Evolutionary conservation across 805 yeast genomes (phyloP).

Genomic region (Vanderwaltozyma tropicalis): DNA sequence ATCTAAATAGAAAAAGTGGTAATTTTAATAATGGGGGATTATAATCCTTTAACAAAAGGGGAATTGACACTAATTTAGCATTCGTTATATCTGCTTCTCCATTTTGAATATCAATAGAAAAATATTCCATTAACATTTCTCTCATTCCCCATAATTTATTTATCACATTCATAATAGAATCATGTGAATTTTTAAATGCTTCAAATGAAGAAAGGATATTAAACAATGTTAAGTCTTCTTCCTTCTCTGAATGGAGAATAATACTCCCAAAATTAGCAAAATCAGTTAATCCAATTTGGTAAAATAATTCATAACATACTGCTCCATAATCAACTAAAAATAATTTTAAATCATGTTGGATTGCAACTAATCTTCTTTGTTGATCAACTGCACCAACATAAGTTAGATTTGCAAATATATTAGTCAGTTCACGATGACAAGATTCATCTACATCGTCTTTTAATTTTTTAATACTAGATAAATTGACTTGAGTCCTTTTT

Average conservation of each 20-base stretch:
- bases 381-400: constrained; percentile 80
- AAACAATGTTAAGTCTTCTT: constrained; percentile 8
- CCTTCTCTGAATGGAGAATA: constrained; percentile 18
- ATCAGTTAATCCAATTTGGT: constrained; percentile 67
- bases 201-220: constrained; percentile 13
- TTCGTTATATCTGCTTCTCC: constrained; percentile 23
- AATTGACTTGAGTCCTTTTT: constrained; percentile 34
- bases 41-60: constrained; percentile 57
- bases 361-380: constrained; percentile 57
- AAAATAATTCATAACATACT: constrained; percentile 57
- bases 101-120: constrained; percentile 38
- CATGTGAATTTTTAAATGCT: constrained; percentile 7
- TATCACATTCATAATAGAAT: constrained; percentile 16
- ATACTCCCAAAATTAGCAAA: constrained; percentile 74
- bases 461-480: constrained; percentile 51
- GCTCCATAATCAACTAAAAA: constrained; percentile 74
- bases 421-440: constrained; percentile 47
- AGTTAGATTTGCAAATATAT: constrained; percentile 55
- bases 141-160: constrained; percentile 38
- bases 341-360: constrained; percentile 73
- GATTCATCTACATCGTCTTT: constrained; percentile 38
- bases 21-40: constrained; percentile 54
- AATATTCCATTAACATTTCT: constrained; percentile 78
- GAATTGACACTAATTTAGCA: constrained; percentile 42
- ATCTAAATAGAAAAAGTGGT: constrained; percentile 51